A percentile compares a stretch with the other conserved stretches of the same genome.
phyloP scores from a whole-genome alignment of 2,329 filamentous ascomycete genomes.

The Torrubiella hemipterigena region DNA sequence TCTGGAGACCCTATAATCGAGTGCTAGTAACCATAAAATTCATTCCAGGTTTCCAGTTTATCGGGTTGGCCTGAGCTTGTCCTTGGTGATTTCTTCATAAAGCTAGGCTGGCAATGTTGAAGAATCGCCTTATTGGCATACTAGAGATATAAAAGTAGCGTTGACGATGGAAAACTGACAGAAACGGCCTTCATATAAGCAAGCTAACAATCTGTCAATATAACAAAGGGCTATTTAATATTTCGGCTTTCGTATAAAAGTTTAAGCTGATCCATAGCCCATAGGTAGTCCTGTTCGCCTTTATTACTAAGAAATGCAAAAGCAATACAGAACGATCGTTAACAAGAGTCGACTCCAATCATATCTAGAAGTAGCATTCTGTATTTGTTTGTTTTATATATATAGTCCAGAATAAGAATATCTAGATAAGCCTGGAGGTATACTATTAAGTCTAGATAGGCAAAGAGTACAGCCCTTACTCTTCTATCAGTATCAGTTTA shows the following conservation, averaged over 20 bases:
- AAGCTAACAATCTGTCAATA: constrained; percentile 12
- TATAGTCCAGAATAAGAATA: constrained; percentile 11
- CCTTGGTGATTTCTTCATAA: constrained; percentile 1
- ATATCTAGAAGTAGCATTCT: constrained; percentile 13
- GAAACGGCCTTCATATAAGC: constrained; percentile 9
- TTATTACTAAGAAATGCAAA: constrained; percentile 12
- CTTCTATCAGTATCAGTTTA: constrained; percentile 7
- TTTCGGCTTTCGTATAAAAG: constrained; percentile 9
- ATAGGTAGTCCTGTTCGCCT: constrained; percentile 9
- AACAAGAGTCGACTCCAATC: constrained; percentile 10
- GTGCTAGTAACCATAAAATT: constrained; percentile 9
- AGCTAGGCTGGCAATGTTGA: constrained; percentile 4
- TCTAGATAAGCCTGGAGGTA: constrained; percentile 11
- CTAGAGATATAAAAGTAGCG: constrained; percentile 9
- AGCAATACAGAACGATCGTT: constrained; percentile 11
- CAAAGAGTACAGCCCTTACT: constrained; percentile 12
- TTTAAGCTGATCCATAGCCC: constrained; percentile 10
- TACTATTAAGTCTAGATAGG: constrained; percentile 11
- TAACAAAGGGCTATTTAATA: constrained; percentile 6
- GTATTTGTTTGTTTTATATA: constrained; percentile 14
- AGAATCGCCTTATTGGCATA: constrained; percentile 11
- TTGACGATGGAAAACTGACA: constrained; percentile 5
- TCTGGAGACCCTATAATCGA: constrained; percentile 8
- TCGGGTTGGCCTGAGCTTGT: not conserved
- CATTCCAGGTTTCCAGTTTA: constrained; percentile 6